Evolutionary conservation across 106 monocot genomes (phyloP).

Genomic region (Xerophyta viscosa): DNA sequence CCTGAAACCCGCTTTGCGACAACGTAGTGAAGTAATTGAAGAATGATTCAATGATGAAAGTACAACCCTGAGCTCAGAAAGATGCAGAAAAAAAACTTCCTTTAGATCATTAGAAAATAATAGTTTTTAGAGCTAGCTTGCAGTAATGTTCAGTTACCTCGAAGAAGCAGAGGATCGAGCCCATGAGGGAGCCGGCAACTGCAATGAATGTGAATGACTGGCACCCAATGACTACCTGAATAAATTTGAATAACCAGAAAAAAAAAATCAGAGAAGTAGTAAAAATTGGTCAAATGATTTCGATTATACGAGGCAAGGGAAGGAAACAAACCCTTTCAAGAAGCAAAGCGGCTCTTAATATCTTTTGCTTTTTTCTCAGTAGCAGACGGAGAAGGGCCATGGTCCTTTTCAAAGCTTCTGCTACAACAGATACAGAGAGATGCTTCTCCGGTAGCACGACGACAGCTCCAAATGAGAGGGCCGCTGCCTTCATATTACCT

Average conservation of each 20-base stretch:
- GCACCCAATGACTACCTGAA: conserved; percentile 26
- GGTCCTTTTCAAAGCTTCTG: too few species aligned
- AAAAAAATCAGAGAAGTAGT: neutral
- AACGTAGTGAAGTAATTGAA: conserved; percentile 12
- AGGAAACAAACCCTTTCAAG: conserved; percentile 16
- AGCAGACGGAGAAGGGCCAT: neutral
- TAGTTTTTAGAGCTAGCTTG: too few species aligned
- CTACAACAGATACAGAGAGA: too few species aligned
- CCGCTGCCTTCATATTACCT: too few species aligned
- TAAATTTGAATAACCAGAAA: neutral
- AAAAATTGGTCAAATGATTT: neutral
- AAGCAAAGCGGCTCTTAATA: conserved; percentile 9
- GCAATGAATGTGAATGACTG: conserved; percentile 28
- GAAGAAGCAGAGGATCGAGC: conserved; percentile 32
- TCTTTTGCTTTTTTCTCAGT: neutral
- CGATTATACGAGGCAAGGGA: neutral
- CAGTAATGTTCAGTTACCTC: conserved; percentile 11
- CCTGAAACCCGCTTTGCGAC: conserved; percentile 15
- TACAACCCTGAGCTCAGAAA: conserved; percentile 19
- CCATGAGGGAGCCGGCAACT: conserved; percentile 40
- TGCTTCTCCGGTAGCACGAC: too few species aligned
- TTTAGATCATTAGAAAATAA: neutral
- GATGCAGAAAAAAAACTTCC: neutral
- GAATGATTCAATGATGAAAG: conserved; percentile 23
- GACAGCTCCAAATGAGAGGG: too few species aligned